Evolutionary conservation across 495 filamentous ascomycete genomes (phyloP).

Genomic region (Penicillium fimorum): DNA sequence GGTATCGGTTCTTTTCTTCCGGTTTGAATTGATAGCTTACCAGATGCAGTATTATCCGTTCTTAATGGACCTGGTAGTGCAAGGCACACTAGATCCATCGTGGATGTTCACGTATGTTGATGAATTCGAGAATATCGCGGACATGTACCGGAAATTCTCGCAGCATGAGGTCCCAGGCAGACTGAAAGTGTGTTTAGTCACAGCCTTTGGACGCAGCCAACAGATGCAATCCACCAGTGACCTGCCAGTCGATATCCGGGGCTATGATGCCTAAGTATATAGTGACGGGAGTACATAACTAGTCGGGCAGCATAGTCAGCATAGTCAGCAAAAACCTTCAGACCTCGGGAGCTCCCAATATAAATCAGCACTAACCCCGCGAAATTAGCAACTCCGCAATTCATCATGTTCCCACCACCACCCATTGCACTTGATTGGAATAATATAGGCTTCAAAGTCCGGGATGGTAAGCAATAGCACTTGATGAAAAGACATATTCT

Average conservation of each 20-base stretch:
- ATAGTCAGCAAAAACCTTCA: not conserved
- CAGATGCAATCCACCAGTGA: constrained; percentile 5
- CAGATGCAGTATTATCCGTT: constrained; percentile 27
- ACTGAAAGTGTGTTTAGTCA: constrained; percentile 29
- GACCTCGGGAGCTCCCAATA: not conserved
- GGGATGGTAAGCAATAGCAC: constrained; percentile 64
- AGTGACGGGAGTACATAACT: too few species aligned
- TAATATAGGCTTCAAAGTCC: constrained; percentile 85
- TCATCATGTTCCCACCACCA: constrained; percentile 67
- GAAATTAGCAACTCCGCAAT: not conserved
- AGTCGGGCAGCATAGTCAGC: not conserved
- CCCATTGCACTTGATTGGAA: constrained; percentile 79
- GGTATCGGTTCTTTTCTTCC: constrained; percentile 7
- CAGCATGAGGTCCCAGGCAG: constrained; percentile 25
- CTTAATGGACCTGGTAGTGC: constrained; percentile 24
- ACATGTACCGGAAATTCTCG: constrained; percentile 22
- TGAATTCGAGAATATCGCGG: constrained; percentile 28
- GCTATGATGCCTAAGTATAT: too few species aligned
- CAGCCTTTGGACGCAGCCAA: constrained; percentile 24
- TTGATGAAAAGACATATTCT: not conserved
- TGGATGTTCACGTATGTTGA: constrained; percentile 34
- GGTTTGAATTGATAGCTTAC: not conserved
- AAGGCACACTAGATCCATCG: constrained; percentile 29
- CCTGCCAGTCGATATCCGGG: not conserved
- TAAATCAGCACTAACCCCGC: constrained; percentile 1